Evolutionary conservation across 2,329 filamentous ascomycete genomes (phyloP), one percentile per base, ranked within the genome.

Genomic region (Cercospora berteroae): DNA sequence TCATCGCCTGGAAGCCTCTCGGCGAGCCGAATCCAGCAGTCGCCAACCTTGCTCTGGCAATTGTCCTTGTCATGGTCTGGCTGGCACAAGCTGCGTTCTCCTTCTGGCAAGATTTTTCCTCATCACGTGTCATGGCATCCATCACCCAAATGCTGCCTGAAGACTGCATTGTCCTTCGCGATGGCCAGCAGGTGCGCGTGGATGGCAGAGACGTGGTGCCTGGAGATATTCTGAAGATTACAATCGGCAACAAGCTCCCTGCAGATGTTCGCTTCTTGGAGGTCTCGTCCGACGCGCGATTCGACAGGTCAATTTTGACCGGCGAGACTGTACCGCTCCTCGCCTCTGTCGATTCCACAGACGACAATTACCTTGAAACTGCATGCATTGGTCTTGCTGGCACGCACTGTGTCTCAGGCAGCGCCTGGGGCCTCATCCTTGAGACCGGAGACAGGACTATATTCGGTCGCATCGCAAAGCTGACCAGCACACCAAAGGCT

Each of bases 71-170:
- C 1, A 85, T 87, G 5, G 90, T 94, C 7, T 94, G 90, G 89
- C 69, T 83, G 60, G 78, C 81, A n/a, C 82, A 84, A 65, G 82
- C 82, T 44, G 76, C 75, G 1, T 84, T 84, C 69, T 85, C 82
- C 2, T 93, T 93, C 80, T 83, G 80, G 77, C 81, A 83, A 69
- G 91, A 94, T 76, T 94, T 90, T 86, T 92, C 90, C 2, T 90
- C 89, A 0, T 90, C 67, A 87, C 1, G 83, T 88, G 90, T 93
- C 64, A 94, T 94, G 91, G 86, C 88, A 18, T 92, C 89, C 0
- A 94, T 94, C 76, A 91, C 89, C 58, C 89, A 86, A 18, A 91
- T 94, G 90, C 83, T 94, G n/a, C 91, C 91, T 0, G 90, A 92
- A 72, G 83, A 88, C 67, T 92, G 89, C 72, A 81, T 88, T 27